phyloP scores from a whole-genome alignment of 257 asterid genomes.

The Solanum sejunctum region DNA sequence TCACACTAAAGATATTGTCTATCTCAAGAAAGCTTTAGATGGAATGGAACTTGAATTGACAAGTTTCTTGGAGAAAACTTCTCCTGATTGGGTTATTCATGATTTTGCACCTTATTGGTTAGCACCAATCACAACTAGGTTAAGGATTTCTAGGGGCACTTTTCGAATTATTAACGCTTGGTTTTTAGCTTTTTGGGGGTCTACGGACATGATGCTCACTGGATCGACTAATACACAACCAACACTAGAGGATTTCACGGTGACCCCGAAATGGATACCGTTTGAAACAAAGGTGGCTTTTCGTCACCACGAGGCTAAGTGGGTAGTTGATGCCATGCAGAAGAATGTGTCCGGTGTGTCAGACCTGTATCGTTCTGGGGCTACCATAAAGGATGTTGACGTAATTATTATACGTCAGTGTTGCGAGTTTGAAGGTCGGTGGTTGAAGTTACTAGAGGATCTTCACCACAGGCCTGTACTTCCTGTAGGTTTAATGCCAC shows the following conservation, averaged over 20 bases:
- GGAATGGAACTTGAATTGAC: conserved; percentile 12
- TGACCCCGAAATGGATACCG: conserved; percentile 13
- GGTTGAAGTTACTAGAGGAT: conserved; percentile 14
- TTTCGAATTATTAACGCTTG: conserved; percentile 8
- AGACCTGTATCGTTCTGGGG: neutral
- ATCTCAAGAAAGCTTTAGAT: conserved; percentile 20
- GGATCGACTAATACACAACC: neutral
- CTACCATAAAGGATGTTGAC: neutral
- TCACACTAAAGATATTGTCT: conserved; percentile 8
- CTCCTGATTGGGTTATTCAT: conserved; percentile 21
- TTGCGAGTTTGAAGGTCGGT: conserved; percentile 8
- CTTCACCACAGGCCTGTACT: conserved; percentile 9
- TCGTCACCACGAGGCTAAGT: conserved; percentile 5
- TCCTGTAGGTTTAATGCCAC: conserved; percentile 16
- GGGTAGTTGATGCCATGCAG: neutral
- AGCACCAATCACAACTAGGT: conserved; percentile 8
- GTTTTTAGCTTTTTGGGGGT: conserved; percentile 5
- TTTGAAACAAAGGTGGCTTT: conserved; percentile 17
- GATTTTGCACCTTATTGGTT: conserved; percentile 23
- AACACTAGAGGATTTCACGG: conserved; percentile 7
- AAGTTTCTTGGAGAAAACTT: conserved; percentile 3
- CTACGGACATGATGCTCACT: neutral
- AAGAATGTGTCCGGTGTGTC: neutral
- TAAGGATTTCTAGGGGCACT: neutral
- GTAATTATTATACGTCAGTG: conserved; percentile 5